These are phyloP conservation scores for Rhizopus stolonifer DNA, from an alignment of 371 early-diverging fungal species.

Conservation along the genomic window DNA sequence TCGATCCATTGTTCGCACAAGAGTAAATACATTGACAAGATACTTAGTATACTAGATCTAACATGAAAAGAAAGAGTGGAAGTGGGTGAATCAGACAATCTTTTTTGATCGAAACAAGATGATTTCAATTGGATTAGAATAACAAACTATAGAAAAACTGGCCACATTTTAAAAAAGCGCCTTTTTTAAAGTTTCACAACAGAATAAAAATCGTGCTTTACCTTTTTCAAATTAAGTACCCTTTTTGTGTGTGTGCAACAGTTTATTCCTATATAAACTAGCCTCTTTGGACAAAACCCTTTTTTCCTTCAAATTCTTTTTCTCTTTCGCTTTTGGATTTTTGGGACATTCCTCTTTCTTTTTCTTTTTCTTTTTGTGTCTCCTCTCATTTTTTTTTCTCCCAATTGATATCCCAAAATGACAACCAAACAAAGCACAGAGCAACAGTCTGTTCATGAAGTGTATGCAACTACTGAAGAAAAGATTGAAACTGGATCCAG, in stretches of 20 bases:
- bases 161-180: not conserved
- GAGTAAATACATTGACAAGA: too few relatives aligned
- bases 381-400: slow-evolving; percentile 8
- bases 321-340: not conserved
- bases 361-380: not conserved
- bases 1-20: too few relatives aligned
- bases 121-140: not conserved
- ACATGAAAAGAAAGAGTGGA: too few relatives aligned
- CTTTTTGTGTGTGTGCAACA: not conserved
- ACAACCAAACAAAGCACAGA: slow-evolving; percentile 15
- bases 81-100: too few relatives aligned
- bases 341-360: not conserved
- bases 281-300: not conserved
- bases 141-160: not conserved
- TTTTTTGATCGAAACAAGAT: too few relatives aligned
- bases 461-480: slow-evolving; percentile 6
- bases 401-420: slow-evolving; percentile 24
- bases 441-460: not conserved
- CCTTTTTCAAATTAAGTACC: not conserved
- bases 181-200: not conserved
- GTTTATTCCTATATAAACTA: not conserved
- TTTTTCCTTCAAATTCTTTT: slow-evolving; percentile 7
- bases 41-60: too few relatives aligned
- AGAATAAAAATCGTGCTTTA: not conserved
- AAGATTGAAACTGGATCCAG: not conserved